Percentiles rank a stretch among this genome's conserved stretches.
Conservation (phyloP, 2,329 filamentous ascomycete species). For the Penicillium sp. region DNA sequence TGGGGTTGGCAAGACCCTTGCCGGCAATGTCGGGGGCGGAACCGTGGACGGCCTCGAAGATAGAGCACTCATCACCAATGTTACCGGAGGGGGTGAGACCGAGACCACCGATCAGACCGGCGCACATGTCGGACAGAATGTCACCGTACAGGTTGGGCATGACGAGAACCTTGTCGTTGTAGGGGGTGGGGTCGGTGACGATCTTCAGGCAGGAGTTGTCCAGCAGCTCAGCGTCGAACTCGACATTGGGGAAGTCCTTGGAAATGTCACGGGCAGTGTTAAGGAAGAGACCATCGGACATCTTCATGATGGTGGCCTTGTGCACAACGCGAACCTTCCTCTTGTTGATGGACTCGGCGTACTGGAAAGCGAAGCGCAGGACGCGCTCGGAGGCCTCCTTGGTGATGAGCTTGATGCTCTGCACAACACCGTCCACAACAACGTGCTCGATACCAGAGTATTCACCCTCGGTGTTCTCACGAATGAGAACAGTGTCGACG, state of each 20-base stretch:
- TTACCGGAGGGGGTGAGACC: constrained; percentile 96
- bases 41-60: constrained; percentile 99
- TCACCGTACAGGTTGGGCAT: constrained; percentile 98
- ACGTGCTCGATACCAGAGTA: constrained; percentile 99
- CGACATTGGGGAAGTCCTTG: constrained; percentile 92
- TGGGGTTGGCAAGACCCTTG: constrained; percentile 94
- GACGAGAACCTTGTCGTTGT: constrained; percentile 99
- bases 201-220: constrained; percentile 99
- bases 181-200: constrained; percentile 89
- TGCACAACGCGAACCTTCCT: constrained; percentile 97
- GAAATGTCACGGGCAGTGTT: constrained; percentile 76
- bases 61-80: constrained; percentile 98
- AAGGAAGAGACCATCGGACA: constrained; percentile 98
- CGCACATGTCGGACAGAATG: constrained; percentile 99
- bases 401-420: constrained; percentile 99
- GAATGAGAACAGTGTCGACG: constrained; percentile 95
- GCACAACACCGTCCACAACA: constrained; percentile 94
- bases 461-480: constrained; percentile 99
- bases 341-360: constrained; percentile 87
- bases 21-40: constrained; percentile 95
- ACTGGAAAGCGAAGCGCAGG: constrained; percentile 95
- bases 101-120: constrained; percentile 94
- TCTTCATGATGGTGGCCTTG: constrained; percentile 99
- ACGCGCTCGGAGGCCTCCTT: constrained; percentile 91
- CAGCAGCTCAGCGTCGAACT: constrained; percentile 96